Evolutionary conservation across 352 stramenopile species (phyloP), one percentile per base, ranked within the genome.

Genomic region (Globisporangium lucens): DNA sequence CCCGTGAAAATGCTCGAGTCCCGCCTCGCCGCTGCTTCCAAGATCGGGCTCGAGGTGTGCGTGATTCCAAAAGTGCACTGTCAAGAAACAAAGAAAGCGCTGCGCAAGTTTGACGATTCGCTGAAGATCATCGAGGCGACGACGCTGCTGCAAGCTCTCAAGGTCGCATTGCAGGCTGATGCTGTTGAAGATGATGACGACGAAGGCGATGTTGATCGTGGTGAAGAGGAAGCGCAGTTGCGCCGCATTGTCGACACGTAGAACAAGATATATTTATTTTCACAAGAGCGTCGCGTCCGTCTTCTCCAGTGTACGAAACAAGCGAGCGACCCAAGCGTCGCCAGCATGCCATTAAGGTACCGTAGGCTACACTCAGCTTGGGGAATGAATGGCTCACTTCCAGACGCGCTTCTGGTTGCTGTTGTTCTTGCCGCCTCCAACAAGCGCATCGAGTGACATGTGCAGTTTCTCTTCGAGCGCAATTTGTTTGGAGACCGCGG

Each of bases 1-100:
- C 87, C 89, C 2, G 82, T 93, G 1, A 91, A 95, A 60, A 89
- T 91, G 84, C 79, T 96, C 58, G 84, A 93, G 63, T 87, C 85
- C 47, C 83, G 89, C 0, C 72, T 96, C 29, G 81, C 78, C 15
- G 89, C 89, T 6, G 89, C 87, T 10, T 77, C 87, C 29, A 96
- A 94, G 66, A 93, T 95, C 71, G 89, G 89, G 0, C 36, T 96
- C 10, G 75, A 86, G 6, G 68, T 85, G 3, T 93, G 84, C 61
- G 78, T 95, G 53, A 90, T 95, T 58, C 87, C 87, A 10, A 82
- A 76, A 55, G 75, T 85, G 61, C 64, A 80, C 47, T 76, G 82
- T 55, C 67, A 75, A 20, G 72, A 85, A 33, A 83, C 78, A 29
- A 72, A 68, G 12, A 75, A 77, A 15, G 74, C 72, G 8, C 65